Conservation (phyloP, 768 basidiomycete species). For the Tulasnella sp. region DNA sequence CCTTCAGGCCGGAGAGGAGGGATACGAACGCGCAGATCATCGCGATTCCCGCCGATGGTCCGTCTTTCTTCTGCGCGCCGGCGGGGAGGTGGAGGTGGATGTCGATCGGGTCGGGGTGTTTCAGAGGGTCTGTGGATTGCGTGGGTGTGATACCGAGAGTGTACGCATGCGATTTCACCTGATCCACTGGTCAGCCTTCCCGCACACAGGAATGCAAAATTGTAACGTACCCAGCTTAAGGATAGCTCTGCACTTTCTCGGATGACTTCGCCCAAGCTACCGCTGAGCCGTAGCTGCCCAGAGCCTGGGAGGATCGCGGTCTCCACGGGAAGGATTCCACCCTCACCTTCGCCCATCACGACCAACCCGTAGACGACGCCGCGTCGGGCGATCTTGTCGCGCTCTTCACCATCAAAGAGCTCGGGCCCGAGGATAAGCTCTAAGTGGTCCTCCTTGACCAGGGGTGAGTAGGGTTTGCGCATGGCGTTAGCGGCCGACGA, state of each 20-base stretch:
- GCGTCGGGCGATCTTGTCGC: slow-evolving; percentile 55
- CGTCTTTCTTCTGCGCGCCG: slow-evolving; percentile 84
- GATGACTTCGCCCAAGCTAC: slow-evolving; percentile 75
- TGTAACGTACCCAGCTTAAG: slow-evolving; percentile 62
- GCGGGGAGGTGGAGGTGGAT: slow-evolving; percentile 81
- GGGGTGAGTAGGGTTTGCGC: slow-evolving; percentile 37
- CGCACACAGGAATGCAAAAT: too few relatives aligned
- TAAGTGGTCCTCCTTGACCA: slow-evolving; percentile 59
- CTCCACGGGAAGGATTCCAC: slow-evolving; percentile 76
- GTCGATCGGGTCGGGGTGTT: slow-evolving; percentile 59
- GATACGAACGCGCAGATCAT: slow-evolving; percentile 77
- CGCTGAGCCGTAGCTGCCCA: slow-evolving; percentile 66
- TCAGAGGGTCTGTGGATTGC: slow-evolving; percentile 59
- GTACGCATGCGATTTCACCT: slow-evolving; percentile 60
- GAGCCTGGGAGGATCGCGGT: slow-evolving; percentile 64
- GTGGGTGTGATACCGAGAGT: slow-evolving; percentile 62
- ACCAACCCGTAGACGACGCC: slow-evolving; percentile 80
- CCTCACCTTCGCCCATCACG: slow-evolving; percentile 80
- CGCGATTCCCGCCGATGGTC: slow-evolving; percentile 25
- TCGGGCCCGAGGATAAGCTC: slow-evolving; percentile 74
- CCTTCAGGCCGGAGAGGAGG: slow-evolving; percentile 60
- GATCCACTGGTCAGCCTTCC: too few relatives aligned
- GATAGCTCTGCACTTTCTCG: slow-evolving; percentile 85
- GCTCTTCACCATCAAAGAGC: slow-evolving; percentile 56
- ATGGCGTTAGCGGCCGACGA: slow-evolving; percentile 20